Percentiles rank a stretch among this genome's conserved stretches.
Conservation (phyloP, 2,329 filamentous ascomycete species). For the Knufia fluminis region DNA sequence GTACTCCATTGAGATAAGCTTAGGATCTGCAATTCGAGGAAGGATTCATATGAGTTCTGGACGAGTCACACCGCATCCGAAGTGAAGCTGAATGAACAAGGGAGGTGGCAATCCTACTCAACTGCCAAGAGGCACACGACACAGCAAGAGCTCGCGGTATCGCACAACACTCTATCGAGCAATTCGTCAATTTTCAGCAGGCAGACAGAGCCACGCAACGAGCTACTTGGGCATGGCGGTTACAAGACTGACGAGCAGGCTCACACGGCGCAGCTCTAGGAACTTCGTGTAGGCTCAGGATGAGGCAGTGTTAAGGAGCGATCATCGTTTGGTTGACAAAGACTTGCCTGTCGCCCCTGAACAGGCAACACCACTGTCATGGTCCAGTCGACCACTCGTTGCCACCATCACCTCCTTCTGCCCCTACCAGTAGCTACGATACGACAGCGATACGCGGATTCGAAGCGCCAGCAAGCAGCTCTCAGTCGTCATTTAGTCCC, state of each 20-base stretch:
- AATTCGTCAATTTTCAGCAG: not conserved
- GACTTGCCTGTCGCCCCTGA: not conserved
- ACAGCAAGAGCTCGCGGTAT: not conserved
- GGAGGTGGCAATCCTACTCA: not conserved
- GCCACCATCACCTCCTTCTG: no score
- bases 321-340: not conserved
- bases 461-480: not conserved
- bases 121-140: not conserved
- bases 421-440: no score
- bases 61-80: conserved; percentile 3
- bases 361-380: not conserved
- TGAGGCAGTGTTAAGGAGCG: no score
- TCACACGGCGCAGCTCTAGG: no score
- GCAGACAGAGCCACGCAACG: no score
- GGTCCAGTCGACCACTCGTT: no score
- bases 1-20: conserved; percentile 4
- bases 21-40: not conserved
- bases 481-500: not conserved
- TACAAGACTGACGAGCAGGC: no score
- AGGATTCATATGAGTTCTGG: not conserved
- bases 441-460: not conserved
- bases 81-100: conserved; percentile 6
- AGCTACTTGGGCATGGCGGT: no score
- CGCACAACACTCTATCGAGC: not conserved
- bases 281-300: no score